phyloP scores from a whole-genome alignment of 1,284 basidiomycete genomes.

The Ceratobasidium sp. region DNA sequence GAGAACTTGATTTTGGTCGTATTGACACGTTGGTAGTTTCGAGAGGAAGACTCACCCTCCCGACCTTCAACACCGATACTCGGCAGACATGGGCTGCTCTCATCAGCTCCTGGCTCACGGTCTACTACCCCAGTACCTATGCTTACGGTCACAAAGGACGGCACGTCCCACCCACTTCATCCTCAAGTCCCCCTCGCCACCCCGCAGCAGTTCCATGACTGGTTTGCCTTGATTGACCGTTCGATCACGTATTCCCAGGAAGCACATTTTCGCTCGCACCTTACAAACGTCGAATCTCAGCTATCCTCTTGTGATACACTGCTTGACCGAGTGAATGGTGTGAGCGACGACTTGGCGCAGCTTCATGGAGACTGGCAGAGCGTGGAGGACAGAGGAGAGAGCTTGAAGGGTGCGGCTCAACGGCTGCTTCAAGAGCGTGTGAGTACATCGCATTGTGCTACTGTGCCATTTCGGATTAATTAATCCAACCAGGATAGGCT shows the following conservation, averaged over 20 bases:
- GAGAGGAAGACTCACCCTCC: constrained; percentile 59
- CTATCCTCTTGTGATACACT: constrained; percentile 80
- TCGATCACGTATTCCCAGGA: constrained; percentile 93
- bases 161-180: constrained; percentile 64
- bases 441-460: constrained; percentile 51
- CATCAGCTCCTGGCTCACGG: constrained; percentile 46
- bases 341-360: constrained; percentile 77
- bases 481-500: constrained; percentile 70
- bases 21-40: constrained; percentile 41
- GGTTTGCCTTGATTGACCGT: constrained; percentile 87
- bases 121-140: constrained; percentile 46
- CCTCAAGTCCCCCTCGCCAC: constrained; percentile 82
- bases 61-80: constrained; percentile 60
- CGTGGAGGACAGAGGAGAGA: constrained; percentile 89
- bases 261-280: constrained; percentile 86
- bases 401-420: constrained; percentile 90
- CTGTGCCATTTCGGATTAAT: constrained; percentile 16
- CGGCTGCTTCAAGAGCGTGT: constrained; percentile 87
- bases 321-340: constrained; percentile 74
- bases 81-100: constrained; percentile 40
- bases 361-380: constrained; percentile 87
- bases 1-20: neutral
- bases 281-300: constrained; percentile 78
- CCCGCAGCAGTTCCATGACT: constrained; percentile 94
- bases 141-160: constrained; percentile 35